A percentile compares a stretch with the other conserved stretches of the same genome.
Evolutionary conservation across 2,329 filamentous ascomycete genomes (phyloP).

Genomic region (Epicoccum sorghinum): DNA sequence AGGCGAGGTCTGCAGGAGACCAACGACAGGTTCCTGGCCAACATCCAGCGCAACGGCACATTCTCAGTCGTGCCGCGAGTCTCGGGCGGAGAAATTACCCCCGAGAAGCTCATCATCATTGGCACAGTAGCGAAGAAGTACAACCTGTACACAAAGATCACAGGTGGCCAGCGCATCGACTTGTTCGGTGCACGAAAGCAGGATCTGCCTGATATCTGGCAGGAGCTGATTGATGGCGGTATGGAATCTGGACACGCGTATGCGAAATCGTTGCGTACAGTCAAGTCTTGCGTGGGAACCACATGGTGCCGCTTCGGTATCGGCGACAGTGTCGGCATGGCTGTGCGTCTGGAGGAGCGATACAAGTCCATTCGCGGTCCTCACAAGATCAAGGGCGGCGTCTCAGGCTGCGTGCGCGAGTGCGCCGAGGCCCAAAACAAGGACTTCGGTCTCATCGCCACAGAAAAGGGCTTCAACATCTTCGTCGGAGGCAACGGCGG

Average conservation of each 20-base stretch:
- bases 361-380: conserved; percentile 91
- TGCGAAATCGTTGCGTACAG: conserved; percentile 84
- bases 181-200: conserved; percentile 92
- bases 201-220: conserved; percentile 83
- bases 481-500: conserved; percentile 91
- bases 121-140: conserved; percentile 86
- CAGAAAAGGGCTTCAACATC: conserved; percentile 91
- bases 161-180: conserved; percentile 88
- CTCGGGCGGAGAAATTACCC: conserved; percentile 83
- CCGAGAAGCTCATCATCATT: conserved; percentile 82
- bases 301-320: conserved; percentile 92
- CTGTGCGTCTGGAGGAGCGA: conserved; percentile 82
- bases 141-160: conserved; percentile 87
- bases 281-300: conserved; percentile 90
- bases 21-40: conserved; percentile 85
- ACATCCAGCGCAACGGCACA: conserved; percentile 90
- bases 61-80: conserved; percentile 88
- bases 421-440: conserved; percentile 93
- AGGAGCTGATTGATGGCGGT: conserved; percentile 76
- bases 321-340: conserved; percentile 90
- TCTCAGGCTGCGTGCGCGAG: conserved; percentile 89
- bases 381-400: conserved; percentile 90
- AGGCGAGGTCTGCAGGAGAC: conserved; percentile 83
- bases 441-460: conserved; percentile 91
- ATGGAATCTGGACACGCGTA: conserved; percentile 93